Evolutionary conservation across 495 filamentous ascomycete species (phyloP), one percentile per base, ranked within the genome.

Genomic region (Thozetella sp.): DNA sequence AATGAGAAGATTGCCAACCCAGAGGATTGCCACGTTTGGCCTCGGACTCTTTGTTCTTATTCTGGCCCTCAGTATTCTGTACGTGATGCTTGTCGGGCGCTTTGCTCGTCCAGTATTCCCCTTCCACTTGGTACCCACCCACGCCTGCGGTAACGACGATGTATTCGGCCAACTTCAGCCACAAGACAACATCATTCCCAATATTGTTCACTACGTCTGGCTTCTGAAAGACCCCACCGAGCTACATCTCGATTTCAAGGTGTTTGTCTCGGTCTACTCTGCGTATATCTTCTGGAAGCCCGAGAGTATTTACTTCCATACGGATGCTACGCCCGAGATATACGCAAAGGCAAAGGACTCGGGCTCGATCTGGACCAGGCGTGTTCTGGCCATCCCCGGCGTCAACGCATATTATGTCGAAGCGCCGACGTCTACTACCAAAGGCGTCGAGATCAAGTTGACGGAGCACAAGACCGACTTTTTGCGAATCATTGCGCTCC

Each of bases 131-230:
- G 43, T 48, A 4, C 43, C 43, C n/a, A n/a, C 12, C 43, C 43
- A 48, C 20, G 43, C 43, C 9, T 48, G 43, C n/a, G 43, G 43
- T 48, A 3, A 48, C 6, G 43, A 13, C n/a, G 43, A n/a, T 19
- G 3, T 48, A 10, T 48, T n/a, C 11, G 20, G 43, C 43, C 6
- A 9, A 3, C 4, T 11, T 48, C 10, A 20, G 10, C 43, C 12
- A 20, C 43, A 20, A 19, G 3, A 48, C 3, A 10, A 11, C 11
- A 4, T 3, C 9, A 67, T 70, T 22, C 67, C 67, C n/a, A 68
- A 70, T 54, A 54, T 62, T 52, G 67, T 68, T n/a, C 67, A 70
- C 53, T 70, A 68, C 46, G 55, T 70, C 53, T 70, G 60, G 65
- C 30, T 68, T 45, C 53, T 68, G 24, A 55, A 56, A 20, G 60